phyloP scores from a whole-genome alignment of 2,329 filamentous ascomycete genomes.

The Colletotrichum limetticola region DNA sequence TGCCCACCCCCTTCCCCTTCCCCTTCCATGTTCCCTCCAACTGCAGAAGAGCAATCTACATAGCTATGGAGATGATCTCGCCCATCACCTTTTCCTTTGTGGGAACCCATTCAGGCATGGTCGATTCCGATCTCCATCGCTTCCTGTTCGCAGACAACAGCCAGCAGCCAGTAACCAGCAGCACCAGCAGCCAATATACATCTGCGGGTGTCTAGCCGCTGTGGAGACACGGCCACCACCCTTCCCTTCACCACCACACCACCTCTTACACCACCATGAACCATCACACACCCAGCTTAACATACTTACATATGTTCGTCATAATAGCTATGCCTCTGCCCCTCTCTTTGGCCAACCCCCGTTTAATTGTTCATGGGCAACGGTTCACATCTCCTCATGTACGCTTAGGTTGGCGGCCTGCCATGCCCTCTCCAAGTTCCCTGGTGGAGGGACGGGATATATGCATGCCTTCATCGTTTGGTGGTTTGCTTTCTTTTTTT shows the following conservation, averaged over 20 bases:
- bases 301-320: slow-evolving; percentile 36
- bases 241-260: background rate
- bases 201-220: slow-evolving; percentile 29
- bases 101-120: slow-evolving; percentile 6
- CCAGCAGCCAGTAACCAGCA: background rate
- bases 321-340: slow-evolving; percentile 11
- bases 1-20: no score
- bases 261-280: background rate
- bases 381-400: background rate
- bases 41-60: slow-evolving; percentile 30
- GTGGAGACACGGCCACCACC: slow-evolving; percentile 24
- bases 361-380: background rate
- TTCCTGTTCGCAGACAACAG: slow-evolving; percentile 13
- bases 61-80: background rate
- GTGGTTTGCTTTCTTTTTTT: background rate
- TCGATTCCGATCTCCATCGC: slow-evolving; percentile 20
- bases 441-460: background rate
- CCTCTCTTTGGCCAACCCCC: background rate
- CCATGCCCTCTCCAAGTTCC: background rate
- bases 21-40: background rate
- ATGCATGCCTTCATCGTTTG: background rate
- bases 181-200: slow-evolving; percentile 14
- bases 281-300: background rate
- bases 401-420: background rate
- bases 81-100: slow-evolving; percentile 32